Evolutionary conservation across 2,329 filamentous ascomycete species (phyloP).

Genomic region (Aspergillus calidoustus): DNA sequence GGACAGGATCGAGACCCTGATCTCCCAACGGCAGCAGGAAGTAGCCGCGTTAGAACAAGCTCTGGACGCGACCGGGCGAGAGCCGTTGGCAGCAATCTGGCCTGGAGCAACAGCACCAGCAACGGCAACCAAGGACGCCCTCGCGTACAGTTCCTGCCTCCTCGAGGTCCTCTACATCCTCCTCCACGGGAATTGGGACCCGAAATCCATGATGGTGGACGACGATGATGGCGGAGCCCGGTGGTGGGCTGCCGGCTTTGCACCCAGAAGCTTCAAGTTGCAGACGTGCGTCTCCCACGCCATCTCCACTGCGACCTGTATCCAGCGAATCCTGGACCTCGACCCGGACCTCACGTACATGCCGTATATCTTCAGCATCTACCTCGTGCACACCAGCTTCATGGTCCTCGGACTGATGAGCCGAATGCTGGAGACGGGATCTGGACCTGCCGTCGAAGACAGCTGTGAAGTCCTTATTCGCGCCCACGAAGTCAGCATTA

Average conservation of each 20-base stretch:
- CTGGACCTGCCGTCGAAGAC: constrained; percentile 10
- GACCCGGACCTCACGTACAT: constrained; percentile 16
- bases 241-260: neutral
- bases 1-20: constrained; percentile 3
- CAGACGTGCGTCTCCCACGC: constrained; percentile 14
- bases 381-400: constrained; percentile 13
- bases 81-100: neutral
- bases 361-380: constrained; percentile 15
- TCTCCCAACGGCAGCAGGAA: constrained; percentile 14
- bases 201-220: constrained; percentile 13
- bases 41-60: constrained; percentile 1
- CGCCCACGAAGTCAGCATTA: constrained; percentile 14
- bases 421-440: constrained; percentile 12
- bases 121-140: neutral
- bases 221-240: neutral
- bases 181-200: constrained; percentile 14
- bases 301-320: constrained; percentile 6
- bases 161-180: constrained; percentile 15
- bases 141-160: constrained; percentile 13
- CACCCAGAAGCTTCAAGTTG: constrained; percentile 4
- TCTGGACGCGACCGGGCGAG: neutral
- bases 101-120: neutral
- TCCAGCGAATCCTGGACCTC: constrained; percentile 9
- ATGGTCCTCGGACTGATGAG: constrained; percentile 10
- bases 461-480: constrained; percentile 13